Base-by-base conservation (phyloP, 1,284 basidiomycete genomes). In the Tetrapyrgos nigripes region DNA sequence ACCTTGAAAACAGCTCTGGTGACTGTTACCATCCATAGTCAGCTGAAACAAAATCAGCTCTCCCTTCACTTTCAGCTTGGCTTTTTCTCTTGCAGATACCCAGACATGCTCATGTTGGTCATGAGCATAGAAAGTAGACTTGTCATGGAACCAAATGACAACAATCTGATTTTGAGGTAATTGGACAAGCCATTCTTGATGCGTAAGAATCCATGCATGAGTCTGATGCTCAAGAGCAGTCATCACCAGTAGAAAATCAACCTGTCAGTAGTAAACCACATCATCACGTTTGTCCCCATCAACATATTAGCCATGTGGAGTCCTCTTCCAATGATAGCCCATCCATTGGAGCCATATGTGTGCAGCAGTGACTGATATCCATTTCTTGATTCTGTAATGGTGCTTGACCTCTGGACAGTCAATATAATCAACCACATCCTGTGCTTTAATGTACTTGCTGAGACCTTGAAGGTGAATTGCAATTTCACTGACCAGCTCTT, bases 261-360 rank as follows among this genome's bases (percentile, higher is more conserved):
- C 21, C 8, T 70, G 33, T 1, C 63, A 54, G 28, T 70, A 50
- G 4, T 29, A 33, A n/a, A 56, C 55, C 4, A 50, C 65, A 62
- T 70, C 66, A 4, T 55, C 51, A 14, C 65, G 27, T 51, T 73
- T 63, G 57, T 73, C 70, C 4, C 70, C 68, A 64, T 73, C 68
- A 33, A 63, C 58, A 61, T 69, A 73, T 56, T 71, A 69, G 4
- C 69, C 69, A 31, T 58, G 60, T 13, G 46, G 54, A 1, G 43
- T 55, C 37, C 54, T 48, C 10, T 47, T 62, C 64, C 64, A 71
- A 4, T 60, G 51, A 48, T 70, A 73, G 10, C 46, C 47, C 17
- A 52, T 19, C 6, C 4, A n/a, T 17, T 33, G 9, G 10, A 50
- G 10, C 10, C 19, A 50, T 17, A 13, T 5, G 11, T 21, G 17